Percentiles rank a stretch among this genome's conserved stretches.
Conservation (phyloP, 805 yeast genomes). For the Metschnikowia corniflorae region DNA sequence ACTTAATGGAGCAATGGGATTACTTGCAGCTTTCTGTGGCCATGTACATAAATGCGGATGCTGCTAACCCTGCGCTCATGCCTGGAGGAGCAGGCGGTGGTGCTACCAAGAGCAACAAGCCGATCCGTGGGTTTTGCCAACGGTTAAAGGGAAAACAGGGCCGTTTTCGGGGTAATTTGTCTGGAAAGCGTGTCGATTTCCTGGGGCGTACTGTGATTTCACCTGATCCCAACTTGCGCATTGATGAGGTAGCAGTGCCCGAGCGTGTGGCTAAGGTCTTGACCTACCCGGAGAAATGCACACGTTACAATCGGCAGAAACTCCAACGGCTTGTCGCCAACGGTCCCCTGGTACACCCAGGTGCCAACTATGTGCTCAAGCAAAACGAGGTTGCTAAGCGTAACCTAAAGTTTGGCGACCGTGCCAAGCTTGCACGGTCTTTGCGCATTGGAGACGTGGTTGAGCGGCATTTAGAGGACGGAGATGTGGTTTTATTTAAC, state of each 20-base stretch:
- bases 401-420: conserved; percentile 85
- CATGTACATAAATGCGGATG: conserved; percentile 94
- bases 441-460: conserved; percentile 87
- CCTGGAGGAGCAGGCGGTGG: conserved; percentile 64
- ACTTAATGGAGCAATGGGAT: conserved; percentile 99
- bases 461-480: conserved; percentile 96
- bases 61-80: conserved; percentile 73
- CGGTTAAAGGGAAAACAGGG: conserved; percentile 98
- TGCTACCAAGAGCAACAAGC: conserved; percentile 53
- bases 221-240: conserved; percentile 92
- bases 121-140: conserved; percentile 94
- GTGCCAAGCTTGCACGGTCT: conserved; percentile 68
- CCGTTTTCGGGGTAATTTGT: conserved; percentile 94
- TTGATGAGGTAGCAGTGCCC: conserved; percentile 98
- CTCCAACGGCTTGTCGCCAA: conserved; percentile 68
- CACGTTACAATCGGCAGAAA: conserved; percentile 78
- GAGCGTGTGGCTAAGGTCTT: conserved; percentile 92
- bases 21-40: conserved; percentile 93
- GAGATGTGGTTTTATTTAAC: conserved; percentile 91
- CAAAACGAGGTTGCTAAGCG: conserved; percentile 83
- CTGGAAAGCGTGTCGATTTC: conserved; percentile 98
- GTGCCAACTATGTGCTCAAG: conserved; percentile 88
- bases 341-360: conserved; percentile 91
- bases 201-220: conserved; percentile 98
- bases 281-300: conserved; percentile 94